Conservation (phyloP, 2,329 filamentous ascomycete genomes). For the Neoscytalidium dimidiatum region DNA sequence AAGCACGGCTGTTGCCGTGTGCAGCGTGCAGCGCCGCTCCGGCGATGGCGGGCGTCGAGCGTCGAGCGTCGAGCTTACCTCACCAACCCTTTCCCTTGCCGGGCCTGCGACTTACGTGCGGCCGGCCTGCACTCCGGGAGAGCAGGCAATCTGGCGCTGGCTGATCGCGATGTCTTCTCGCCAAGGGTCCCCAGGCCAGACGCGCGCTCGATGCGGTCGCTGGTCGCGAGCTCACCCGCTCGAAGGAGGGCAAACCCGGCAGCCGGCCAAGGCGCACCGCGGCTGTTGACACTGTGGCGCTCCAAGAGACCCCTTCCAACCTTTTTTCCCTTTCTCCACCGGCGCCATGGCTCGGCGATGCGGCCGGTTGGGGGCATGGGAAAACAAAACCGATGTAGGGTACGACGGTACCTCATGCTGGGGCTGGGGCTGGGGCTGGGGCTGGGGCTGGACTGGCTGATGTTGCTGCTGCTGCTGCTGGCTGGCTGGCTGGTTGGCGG, state of each 20-base stretch:
- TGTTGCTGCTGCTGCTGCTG: no score
- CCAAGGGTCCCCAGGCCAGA: neutral
- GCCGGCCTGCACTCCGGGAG: conserved; percentile 5
- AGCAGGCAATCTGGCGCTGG: neutral
- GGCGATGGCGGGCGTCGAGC: conserved; percentile 5
- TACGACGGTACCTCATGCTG: neutral
- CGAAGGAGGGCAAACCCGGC: neutral
- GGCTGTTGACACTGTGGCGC: conserved; percentile 8
- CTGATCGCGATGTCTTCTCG: conserved; percentile 3
- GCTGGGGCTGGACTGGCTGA: no score
- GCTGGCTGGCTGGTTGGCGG: no score
- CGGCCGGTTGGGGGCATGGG: conserved; percentile 3
- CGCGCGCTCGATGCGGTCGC: neutral
- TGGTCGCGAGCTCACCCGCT: neutral
- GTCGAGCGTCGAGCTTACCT: no score
- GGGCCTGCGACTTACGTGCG: neutral
- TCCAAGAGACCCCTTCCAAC: neutral
- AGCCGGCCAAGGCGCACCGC: conserved; percentile 8
- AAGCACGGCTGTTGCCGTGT: conserved; percentile 9
- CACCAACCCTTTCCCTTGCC: neutral
- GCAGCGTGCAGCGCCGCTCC: neutral
- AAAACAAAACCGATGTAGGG: neutral
- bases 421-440: no score
- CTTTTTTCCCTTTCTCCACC: conserved; percentile 3
- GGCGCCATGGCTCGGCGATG: conserved; percentile 5